These are phyloP conservation scores for Vaccinium corymbosum DNA, from an alignment of 148 eudicot species.

Conservation along the genomic window DNA sequence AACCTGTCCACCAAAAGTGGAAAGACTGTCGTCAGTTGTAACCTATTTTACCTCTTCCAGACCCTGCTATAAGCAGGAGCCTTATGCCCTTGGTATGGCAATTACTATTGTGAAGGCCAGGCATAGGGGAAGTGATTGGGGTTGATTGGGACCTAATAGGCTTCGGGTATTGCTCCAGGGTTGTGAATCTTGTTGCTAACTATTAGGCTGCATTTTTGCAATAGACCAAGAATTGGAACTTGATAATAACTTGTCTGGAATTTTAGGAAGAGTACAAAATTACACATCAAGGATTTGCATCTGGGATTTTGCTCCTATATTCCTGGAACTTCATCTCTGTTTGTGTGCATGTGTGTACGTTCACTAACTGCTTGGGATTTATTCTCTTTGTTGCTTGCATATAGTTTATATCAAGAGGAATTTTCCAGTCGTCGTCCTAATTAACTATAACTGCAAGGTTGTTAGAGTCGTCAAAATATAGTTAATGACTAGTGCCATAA, in stretches of 20 bases:
- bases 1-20: neutral
- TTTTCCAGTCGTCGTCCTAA: neutral
- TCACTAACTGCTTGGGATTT: neutral
- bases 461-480: neutral
- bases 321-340: constrained; percentile 2
- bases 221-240: neutral
- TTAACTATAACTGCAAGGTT: neutral
- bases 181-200: neutral
- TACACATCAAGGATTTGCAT: neutral
- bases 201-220: neutral
- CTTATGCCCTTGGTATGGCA: neutral
- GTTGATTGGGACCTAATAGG: neutral
- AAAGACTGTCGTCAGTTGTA: neutral
- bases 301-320: neutral
- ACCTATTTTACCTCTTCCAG: neutral
- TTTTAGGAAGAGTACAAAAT: neutral
- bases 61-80: neutral
- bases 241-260: neutral
- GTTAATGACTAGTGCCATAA: neutral
- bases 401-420: neutral
- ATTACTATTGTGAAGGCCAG: neutral
- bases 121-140: neutral
- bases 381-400: neutral
- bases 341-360: neutral
- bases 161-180: neutral